These are phyloP conservation scores for Thelephora aurantiotincta DNA, from an alignment of 768 basidiomycete genomes.

Conservation along the genomic window DNA sequence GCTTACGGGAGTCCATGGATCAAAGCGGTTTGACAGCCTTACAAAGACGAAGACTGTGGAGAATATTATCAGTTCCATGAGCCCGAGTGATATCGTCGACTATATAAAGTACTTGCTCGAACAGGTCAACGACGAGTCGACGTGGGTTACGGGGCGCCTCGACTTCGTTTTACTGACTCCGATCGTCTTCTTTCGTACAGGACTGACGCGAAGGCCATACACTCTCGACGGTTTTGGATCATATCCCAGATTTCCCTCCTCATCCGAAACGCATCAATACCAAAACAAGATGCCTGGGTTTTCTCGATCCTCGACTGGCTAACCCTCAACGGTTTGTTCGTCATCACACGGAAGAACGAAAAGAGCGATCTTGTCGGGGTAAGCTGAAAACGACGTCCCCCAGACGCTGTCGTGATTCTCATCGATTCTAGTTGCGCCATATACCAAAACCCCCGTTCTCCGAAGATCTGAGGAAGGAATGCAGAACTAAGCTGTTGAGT, in stretches of 20 bases:
- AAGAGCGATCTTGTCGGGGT: constrained; percentile 49
- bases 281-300: constrained; percentile 72
- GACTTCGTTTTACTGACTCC: constrained; percentile 2
- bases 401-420: background rate
- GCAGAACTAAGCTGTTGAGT: constrained; percentile 54
- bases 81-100: constrained; percentile 53
- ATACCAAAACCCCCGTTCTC: constrained; percentile 59
- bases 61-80: constrained; percentile 62
- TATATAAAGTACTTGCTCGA: constrained; percentile 64
- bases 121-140: constrained; percentile 35
- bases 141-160: constrained; percentile 2
- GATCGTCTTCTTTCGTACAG: constrained; percentile 16
- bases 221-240: constrained; percentile 63
- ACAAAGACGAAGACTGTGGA: constrained; percentile 92
- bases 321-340: constrained; percentile 67
- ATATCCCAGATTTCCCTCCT: constrained; percentile 74
- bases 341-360: constrained; percentile 55
- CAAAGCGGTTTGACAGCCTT: constrained; percentile 79
- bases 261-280: constrained; percentile 65
- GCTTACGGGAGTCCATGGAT: constrained; percentile 72
- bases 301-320: constrained; percentile 69
- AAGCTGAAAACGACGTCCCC: constrained; percentile 13
- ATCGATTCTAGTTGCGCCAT: constrained; percentile 35
- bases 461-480: constrained; percentile 50
- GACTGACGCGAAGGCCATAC: constrained; percentile 29